Percentiles rank a stretch among this genome's conserved stretches.
Conservation (phyloP, 2,329 filamentous ascomycete species). For the Colletotrichum melonis region DNA sequence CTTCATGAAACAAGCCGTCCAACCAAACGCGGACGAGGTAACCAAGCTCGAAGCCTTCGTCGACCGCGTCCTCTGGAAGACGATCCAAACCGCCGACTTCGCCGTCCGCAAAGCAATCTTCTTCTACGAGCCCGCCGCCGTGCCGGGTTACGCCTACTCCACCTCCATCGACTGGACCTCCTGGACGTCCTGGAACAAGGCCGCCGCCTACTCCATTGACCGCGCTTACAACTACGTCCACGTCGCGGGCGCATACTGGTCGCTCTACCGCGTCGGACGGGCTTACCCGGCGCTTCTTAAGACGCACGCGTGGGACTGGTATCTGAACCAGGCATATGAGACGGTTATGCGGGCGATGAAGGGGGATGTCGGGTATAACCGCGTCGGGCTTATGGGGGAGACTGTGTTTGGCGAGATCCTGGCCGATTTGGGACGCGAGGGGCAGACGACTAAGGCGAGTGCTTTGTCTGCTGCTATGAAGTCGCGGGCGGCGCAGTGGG, state of each 20-base stretch:
- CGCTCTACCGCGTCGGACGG: conserved; percentile 64
- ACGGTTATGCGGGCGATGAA: conserved; percentile 56
- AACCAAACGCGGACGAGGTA: conserved; percentile 60
- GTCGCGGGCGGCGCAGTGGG: conserved; percentile 60
- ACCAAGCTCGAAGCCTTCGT: conserved; percentile 65
- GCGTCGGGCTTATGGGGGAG: conserved; percentile 68
- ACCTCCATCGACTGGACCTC: conserved; percentile 56
- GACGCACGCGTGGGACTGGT: conserved; percentile 62
- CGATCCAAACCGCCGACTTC: conserved; percentile 57
- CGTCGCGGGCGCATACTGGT: conserved; percentile 66
- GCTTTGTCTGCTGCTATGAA: conserved; percentile 59
- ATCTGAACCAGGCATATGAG: conserved; percentile 63
- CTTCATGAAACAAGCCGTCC: conserved; percentile 63
- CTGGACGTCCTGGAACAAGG: conserved; percentile 64
- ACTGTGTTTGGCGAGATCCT: conserved; percentile 66
- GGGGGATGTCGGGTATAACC: conserved; percentile 54
- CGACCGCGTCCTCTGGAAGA: conserved; percentile 60
- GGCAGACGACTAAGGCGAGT: conserved; percentile 50
- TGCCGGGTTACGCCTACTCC: conserved; percentile 58
- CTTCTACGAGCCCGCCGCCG: conserved; percentile 61
- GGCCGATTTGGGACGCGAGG: conserved; percentile 60
- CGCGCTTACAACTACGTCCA: conserved; percentile 71
- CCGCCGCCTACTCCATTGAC: conserved; percentile 55
- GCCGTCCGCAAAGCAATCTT: conserved; percentile 66
- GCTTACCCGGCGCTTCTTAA: conserved; percentile 57